phyloP scores from a whole-genome alignment of 2,329 filamentous ascomycete species.

The Ascochyta lentis region DNA sequence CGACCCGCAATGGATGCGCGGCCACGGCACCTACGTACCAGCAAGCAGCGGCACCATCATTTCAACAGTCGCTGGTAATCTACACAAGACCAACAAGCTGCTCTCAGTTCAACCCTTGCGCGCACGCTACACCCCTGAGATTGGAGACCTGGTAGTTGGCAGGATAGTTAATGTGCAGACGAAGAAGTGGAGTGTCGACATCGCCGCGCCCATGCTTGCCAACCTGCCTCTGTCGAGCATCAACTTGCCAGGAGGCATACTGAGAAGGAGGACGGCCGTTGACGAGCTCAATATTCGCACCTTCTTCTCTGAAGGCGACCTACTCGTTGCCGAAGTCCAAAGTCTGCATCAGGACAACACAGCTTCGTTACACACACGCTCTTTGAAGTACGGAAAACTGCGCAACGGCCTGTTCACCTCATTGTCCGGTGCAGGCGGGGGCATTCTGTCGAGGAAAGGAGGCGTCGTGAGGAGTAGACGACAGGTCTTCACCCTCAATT shows the following conservation, averaged over 20 bases:
- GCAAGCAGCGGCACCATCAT: conserved; percentile 72
- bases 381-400: conserved; percentile 92
- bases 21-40: conserved; percentile 87
- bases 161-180: conserved; percentile 95
- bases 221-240: conserved; percentile 86
- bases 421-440: conserved; percentile 79
- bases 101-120: conserved; percentile 89
- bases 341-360: conserved; percentile 83
- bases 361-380: conserved; percentile 87
- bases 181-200: conserved; percentile 92
- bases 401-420: conserved; percentile 89
- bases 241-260: conserved; percentile 91
- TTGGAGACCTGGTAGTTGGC: conserved; percentile 93
- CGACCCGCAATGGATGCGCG: conserved; percentile 97
- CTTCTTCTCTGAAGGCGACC: conserved; percentile 96
- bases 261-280: conserved; percentile 89
- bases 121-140: conserved; percentile 92
- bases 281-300: conserved; percentile 96
- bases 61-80: conserved; percentile 87
- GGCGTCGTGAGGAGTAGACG: conserved; percentile 84
- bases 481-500: conserved; percentile 80
- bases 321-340: conserved; percentile 95
- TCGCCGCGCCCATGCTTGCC: conserved; percentile 85
- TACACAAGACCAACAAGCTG: conserved; percentile 95
- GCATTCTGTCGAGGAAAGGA: conserved; percentile 56